A percentile compares a stretch with the other conserved stretches of the same genome.
phyloP scores from a whole-genome alignment of 768 basidiomycete species.

The Filobasidium floriforme region DNA sequence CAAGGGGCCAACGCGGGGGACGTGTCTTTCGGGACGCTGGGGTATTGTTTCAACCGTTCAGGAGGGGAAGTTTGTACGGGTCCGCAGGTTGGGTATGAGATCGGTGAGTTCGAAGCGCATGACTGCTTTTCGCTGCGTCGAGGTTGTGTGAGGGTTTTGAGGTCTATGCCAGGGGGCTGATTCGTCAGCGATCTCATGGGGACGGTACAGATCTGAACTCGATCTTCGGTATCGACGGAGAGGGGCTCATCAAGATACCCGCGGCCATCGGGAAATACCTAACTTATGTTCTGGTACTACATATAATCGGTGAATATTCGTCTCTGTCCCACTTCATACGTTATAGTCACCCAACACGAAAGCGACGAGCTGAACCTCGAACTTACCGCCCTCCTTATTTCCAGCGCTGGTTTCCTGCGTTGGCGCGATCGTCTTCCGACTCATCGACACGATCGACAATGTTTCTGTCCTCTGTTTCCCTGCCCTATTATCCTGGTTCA shows the following conservation, averaged over 20 bases:
- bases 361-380: not conserved
- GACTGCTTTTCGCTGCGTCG: not conserved
- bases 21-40: conserved; percentile 79
- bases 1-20: conserved; percentile 38
- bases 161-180: too few relatives aligned
- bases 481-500: conserved; percentile 53
- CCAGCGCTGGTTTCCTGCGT: conserved; percentile 59
- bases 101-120: conserved; percentile 55
- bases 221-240: conserved; percentile 55
- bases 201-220: conserved; percentile 58
- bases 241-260: conserved; percentile 62
- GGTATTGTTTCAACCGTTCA: conserved; percentile 65
- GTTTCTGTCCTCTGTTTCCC: conserved; percentile 53
- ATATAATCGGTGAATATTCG: conserved; percentile 69
- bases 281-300: conserved; percentile 85
- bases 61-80: conserved; percentile 59
- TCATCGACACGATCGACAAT: conserved; percentile 76
- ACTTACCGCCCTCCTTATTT: not conserved
- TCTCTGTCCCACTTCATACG: conserved; percentile 6
- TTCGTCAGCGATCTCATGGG: too few relatives aligned
- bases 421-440: conserved; percentile 64
- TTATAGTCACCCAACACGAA: not conserved
- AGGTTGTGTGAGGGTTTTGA: too few relatives aligned
- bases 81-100: conserved; percentile 75
- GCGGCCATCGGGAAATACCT: conserved; percentile 84